phyloP scores from a whole-genome alignment of 176 grass and related monocot genomes.

The Thinopyrum elongatum region DNA sequence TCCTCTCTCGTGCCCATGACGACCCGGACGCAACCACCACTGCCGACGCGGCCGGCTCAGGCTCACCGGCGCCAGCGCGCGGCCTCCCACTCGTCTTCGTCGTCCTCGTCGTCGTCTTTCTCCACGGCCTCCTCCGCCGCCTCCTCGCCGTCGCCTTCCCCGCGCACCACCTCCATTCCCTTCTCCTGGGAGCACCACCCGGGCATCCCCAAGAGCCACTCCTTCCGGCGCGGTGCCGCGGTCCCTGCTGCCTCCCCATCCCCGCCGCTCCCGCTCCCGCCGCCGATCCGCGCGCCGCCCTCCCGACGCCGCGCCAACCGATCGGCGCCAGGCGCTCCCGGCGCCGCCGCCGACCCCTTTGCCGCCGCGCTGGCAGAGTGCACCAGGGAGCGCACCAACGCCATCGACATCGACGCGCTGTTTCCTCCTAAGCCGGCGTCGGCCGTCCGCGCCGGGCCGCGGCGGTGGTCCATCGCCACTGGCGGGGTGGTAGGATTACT shows the following conservation, averaged over 20 bases:
- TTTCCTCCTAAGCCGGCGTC: constrained; percentile 19
- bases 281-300: constrained; percentile 7
- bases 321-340: not conserved
- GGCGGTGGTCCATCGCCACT: constrained; percentile 19
- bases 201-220: constrained; percentile 66
- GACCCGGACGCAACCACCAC: constrained; percentile 36
- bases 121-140: constrained; percentile 29
- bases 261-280: constrained; percentile 32
- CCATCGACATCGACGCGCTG: constrained; percentile 32
- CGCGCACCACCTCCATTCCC: constrained; percentile 58
- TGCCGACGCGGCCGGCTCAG: not conserved
- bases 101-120: not conserved
- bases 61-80: constrained; percentile 36
- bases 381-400: constrained; percentile 29
- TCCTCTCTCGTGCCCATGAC: constrained; percentile 25
- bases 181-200: constrained; percentile 99
- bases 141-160: constrained; percentile 32
- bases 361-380: constrained; percentile 50
- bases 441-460: not conserved
- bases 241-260: not conserved
- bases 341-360: constrained; percentile 32
- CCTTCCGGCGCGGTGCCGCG: not conserved
- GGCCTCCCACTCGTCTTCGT: not conserved
- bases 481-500: constrained; percentile 33
- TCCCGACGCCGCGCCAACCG: constrained; percentile 9